A percentile compares a stretch with the other conserved stretches of the same genome.
These are phyloP conservation scores for Boletus sensibilis DNA, from an alignment of 768 basidiomycete genomes.

Conservation along the genomic window DNA sequence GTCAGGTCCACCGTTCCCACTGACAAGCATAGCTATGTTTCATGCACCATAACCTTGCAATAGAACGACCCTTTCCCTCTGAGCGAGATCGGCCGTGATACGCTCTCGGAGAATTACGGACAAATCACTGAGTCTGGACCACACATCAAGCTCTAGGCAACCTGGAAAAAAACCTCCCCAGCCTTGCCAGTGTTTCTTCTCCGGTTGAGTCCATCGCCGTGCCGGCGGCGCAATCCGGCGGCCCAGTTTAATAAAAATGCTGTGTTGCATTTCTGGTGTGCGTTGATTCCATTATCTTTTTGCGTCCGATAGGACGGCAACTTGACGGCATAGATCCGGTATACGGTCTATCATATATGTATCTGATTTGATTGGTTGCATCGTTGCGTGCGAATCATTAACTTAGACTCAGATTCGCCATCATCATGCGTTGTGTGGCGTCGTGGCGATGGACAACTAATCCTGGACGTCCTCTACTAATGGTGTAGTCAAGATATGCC, in stretches of 20 bases:
- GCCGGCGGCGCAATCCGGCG: constrained; percentile 4
- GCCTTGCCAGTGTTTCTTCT: too few relatives aligned
- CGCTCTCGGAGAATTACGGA: neutral
- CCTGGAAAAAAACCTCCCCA: neutral
- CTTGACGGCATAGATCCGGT: neutral
- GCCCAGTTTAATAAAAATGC: neutral
- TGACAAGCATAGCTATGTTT: neutral
- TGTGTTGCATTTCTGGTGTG: constrained; percentile 4
- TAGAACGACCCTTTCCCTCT: neutral
- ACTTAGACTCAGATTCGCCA: too few relatives aligned
- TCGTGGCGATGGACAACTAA: neutral
- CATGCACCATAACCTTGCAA: neutral
- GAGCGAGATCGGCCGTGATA: too few relatives aligned
- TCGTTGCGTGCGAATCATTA: neutral
- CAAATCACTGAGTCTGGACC: neutral
- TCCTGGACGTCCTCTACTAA: too few relatives aligned
- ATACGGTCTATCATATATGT: too few relatives aligned
- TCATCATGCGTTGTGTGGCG: neutral
- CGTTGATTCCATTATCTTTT: neutral
- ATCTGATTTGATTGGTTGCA: too few relatives aligned
- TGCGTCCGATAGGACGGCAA: neutral
- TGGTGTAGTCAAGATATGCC: neutral
- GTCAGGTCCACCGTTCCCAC: neutral
- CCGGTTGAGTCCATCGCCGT: constrained; percentile 4
- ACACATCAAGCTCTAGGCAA: neutral